Evolutionary conservation across 441 rosid species (phyloP), one percentile per base, ranked within the genome.

Genomic region (Erysimum pusillum): DNA sequence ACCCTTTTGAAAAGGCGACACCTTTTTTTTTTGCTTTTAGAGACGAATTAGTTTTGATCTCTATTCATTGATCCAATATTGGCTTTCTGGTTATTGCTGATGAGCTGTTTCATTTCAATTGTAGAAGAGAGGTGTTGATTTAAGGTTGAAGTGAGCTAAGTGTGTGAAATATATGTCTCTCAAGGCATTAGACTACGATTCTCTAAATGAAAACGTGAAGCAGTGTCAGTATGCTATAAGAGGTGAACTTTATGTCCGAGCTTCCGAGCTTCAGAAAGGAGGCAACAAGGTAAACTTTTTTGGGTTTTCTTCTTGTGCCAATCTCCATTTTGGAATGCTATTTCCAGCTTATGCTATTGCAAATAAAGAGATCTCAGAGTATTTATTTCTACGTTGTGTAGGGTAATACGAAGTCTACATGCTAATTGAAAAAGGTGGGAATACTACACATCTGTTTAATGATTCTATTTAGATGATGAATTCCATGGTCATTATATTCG

Each of bases 231-330:
- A 95, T 83, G 98, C 98, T 22, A 97, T 95, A 1, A 87, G 98
- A 83, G 99, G 99, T 7, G 99, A 95, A 85, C 78, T 95, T 75
- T 95, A 95, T 77, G 98, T 95, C 83, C 94, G 98, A 84, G 99
- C 99, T 74, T 90, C 98, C 73, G 93, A 95, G 89, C 99, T 95
- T 83, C 97, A 95, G 73, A 91, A 91, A 85, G 98, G 92, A 85
- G 99, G 98, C 79, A 95, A 95, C 85, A 95, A 87, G 96, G 98
- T 92, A 84, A 11, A 7, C 20, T 18, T 12, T 60, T 20, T 71
- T 46, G 15, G 6, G n/a, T 39, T 14, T 5, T 61, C 34, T 56
- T 63, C 6, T 56, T 63, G 4, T 53, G 28, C 22, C 44, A n/a
- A n/a, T n/a, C n/a, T n/a, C n/a, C n/a, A n/a, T n/a, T n/a, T n/a